Percentiles rank a stretch among this genome's conserved stretches.
phyloP scores from a whole-genome alignment of 2,329 filamentous ascomycete species.

The Hirsutella thompsonii region DNA sequence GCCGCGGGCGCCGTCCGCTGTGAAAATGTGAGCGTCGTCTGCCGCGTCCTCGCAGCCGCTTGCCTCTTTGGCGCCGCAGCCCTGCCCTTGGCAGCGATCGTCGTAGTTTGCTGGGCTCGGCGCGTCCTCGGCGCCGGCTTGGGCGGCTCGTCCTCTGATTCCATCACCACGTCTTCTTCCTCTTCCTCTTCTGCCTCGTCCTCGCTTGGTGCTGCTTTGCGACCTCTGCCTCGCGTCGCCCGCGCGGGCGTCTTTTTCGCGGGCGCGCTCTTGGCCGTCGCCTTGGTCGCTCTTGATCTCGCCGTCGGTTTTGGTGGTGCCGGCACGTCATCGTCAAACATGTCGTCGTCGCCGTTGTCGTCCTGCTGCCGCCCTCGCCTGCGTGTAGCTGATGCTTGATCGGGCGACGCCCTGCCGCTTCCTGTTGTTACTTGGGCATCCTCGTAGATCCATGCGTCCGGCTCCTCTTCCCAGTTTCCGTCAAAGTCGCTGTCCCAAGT shows the following conservation, averaged over 20 bases:
- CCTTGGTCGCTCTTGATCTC: slow-evolving; percentile 11
- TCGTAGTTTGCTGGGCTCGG: slow-evolving; percentile 10
- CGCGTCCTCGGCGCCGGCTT: slow-evolving; percentile 22
- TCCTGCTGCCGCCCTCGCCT: slow-evolving; percentile 6
- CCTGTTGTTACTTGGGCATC: slow-evolving; percentile 8
- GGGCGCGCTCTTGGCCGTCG: slow-evolving; percentile 27
- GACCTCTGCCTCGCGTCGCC: slow-evolving; percentile 20
- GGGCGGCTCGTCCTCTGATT: slow-evolving; percentile 35
- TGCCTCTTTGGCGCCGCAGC: slow-evolving; percentile 7
- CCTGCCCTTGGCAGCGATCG: slow-evolving; percentile 4
- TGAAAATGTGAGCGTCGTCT: slow-evolving; percentile 22
- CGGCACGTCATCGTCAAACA: slow-evolving; percentile 11
- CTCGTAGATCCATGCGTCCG: slow-evolving; percentile 39
- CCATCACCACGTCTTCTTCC: slow-evolving; percentile 39
- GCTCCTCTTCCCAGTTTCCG: slow-evolving; percentile 72
- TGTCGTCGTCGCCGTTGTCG: slow-evolving; percentile 6
- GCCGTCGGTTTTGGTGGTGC: slow-evolving; percentile 19
- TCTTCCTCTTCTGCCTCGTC: slow-evolving; percentile 36
- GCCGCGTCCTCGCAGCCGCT: slow-evolving; percentile 11
- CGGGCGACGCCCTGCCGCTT: slow-evolving; percentile 5
- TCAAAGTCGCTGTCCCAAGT: slow-evolving; percentile 85
- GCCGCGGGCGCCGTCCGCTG: slow-evolving; percentile 20
- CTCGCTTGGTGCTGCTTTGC: slow-evolving; percentile 18
- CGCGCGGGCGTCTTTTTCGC: slow-evolving; percentile 31
- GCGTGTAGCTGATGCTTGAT: slow-evolving; percentile 7